phyloP scores from a whole-genome alignment of 2,329 filamentous ascomycete genomes.

The Lachnellula occidentalis region DNA sequence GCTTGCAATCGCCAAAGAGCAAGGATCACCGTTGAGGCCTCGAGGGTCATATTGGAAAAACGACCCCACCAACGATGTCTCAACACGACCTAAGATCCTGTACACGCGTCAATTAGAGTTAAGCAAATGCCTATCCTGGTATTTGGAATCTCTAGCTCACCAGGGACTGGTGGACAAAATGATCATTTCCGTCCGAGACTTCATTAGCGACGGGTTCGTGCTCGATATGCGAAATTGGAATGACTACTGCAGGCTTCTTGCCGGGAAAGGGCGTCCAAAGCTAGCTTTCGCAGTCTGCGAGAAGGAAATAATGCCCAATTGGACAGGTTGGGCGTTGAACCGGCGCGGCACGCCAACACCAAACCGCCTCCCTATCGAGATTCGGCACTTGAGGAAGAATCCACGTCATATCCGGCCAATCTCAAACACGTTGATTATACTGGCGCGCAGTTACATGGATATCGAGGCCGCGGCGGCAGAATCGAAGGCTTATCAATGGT shows the following conservation, averaged over 20 bases:
- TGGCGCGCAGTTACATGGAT: slow-evolving; percentile 26
- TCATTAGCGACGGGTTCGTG: slow-evolving; percentile 59
- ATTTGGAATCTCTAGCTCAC: slow-evolving; percentile 44
- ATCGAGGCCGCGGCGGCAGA: slow-evolving; percentile 26
- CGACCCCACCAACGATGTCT: slow-evolving; percentile 5
- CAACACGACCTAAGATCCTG: slow-evolving; percentile 5
- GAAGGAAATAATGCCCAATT: slow-evolving; percentile 68
- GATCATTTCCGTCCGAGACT: slow-evolving; percentile 44
- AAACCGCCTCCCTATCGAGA: slow-evolving; percentile 23
- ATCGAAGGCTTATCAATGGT: slow-evolving; percentile 16
- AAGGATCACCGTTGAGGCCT: slow-evolving; percentile 31
- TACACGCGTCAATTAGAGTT: slow-evolving; percentile 36
- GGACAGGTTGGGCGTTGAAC: slow-evolving; percentile 61
- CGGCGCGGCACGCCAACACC: slow-evolving; percentile 20
- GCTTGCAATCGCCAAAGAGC: slow-evolving; percentile 45
- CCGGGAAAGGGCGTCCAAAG: slow-evolving; percentile 50
- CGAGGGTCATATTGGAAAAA: slow-evolving; percentile 6
- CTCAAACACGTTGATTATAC: slow-evolving; percentile 25
- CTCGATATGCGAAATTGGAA: slow-evolving; percentile 80
- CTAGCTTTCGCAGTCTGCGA: slow-evolving; percentile 74
- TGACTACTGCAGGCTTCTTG: slow-evolving; percentile 63
- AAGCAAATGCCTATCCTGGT: slow-evolving; percentile 38
- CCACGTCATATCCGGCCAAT: slow-evolving; percentile 26
- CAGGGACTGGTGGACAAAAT: slow-evolving; percentile 50
- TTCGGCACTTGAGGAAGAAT: slow-evolving; percentile 19